These are phyloP conservation scores for Backusella tuberculispora DNA, from an alignment of 192 early-diverging fungal species.

Conservation along the genomic window DNA sequence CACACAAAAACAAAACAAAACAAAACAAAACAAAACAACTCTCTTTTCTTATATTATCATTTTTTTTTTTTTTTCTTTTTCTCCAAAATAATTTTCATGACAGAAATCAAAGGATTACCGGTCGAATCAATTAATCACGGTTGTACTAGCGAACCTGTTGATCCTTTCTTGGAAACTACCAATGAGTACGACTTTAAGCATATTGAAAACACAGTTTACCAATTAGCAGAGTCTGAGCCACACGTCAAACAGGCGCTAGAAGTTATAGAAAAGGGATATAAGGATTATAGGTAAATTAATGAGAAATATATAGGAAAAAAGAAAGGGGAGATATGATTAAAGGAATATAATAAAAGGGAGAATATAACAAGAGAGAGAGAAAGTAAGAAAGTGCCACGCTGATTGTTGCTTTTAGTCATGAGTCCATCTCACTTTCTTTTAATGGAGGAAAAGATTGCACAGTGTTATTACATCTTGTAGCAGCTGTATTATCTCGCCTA, in stretches of 20 bases:
- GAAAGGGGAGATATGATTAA: background rate
- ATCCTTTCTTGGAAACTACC: slow-evolving; percentile 23
- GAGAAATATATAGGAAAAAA: background rate
- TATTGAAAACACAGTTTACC: slow-evolving; percentile 42
- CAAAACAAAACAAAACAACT: too few relatives aligned
- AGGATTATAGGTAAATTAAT: slow-evolving; percentile 57
- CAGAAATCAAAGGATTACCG: background rate
- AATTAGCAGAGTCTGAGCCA: slow-evolving; percentile 37
- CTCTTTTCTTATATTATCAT: too few relatives aligned
- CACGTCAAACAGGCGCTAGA: slow-evolving; percentile 49
- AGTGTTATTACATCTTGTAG: slow-evolving; percentile 81
- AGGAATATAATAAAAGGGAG: background rate
- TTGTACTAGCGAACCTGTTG: slow-evolving; percentile 28
- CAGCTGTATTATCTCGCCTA: slow-evolving; percentile 58
- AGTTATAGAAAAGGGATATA: slow-evolving; percentile 59
- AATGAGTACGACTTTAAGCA: slow-evolving; percentile 39
- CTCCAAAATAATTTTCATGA: background rate
- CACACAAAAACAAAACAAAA: too few relatives aligned
- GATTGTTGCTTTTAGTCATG: slow-evolving; percentile 48
- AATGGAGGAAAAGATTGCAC: slow-evolving; percentile 99
- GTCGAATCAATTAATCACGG: slow-evolving; percentile 25
- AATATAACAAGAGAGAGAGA: background rate
- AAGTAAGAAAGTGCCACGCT: background rate
- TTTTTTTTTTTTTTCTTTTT: background rate
- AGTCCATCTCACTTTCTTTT: slow-evolving; percentile 78